Conservation (phyloP, 2,329 filamentous ascomycete genomes). For the Podosphaera fusca region DNA sequence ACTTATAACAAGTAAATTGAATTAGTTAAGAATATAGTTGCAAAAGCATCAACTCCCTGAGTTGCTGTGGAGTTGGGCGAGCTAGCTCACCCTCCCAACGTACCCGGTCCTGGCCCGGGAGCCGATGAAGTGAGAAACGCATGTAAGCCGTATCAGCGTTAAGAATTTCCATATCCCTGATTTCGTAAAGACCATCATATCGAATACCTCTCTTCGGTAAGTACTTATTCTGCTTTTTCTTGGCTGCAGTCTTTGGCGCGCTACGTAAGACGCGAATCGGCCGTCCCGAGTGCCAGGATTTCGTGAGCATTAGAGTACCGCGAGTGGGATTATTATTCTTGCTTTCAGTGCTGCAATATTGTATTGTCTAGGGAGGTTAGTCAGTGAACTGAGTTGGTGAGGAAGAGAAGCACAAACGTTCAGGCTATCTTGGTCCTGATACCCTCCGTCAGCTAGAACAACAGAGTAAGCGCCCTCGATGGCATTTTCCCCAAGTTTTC, state of each 20-base stretch:
- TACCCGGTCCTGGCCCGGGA: slow-evolving; percentile 1
- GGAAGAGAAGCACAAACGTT: slow-evolving; percentile 5
- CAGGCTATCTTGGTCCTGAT: slow-evolving; percentile 26
- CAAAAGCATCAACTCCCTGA: background rate
- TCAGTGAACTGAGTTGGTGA: background rate
- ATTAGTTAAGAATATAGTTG: background rate
- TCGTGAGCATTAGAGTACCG: slow-evolving; percentile 17
- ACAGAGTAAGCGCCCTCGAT: slow-evolving; percentile 25
- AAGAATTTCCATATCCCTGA: slow-evolving; percentile 1
- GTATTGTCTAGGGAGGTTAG: slow-evolving; percentile 17
- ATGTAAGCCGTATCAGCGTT: slow-evolving; percentile 1
- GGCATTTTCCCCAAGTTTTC: slow-evolving; percentile 14
- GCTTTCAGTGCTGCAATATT: slow-evolving; percentile 26
- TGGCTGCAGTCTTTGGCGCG: background rate
- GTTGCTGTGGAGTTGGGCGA: background rate
- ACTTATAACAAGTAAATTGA: too few species aligned
- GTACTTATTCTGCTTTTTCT: background rate
- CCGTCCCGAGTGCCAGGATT: background rate
- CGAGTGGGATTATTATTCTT: slow-evolving; percentile 14
- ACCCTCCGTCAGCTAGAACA: slow-evolving; percentile 23
- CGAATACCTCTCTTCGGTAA: background rate
- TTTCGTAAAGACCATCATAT: slow-evolving; percentile 2
- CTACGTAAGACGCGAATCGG: slow-evolving; percentile 1
- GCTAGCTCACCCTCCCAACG: background rate
- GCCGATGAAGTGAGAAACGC: slow-evolving; percentile 1